phyloP scores from a whole-genome alignment of 2,329 filamentous ascomycete genomes.

The Drechslerella coelobrocha region DNA sequence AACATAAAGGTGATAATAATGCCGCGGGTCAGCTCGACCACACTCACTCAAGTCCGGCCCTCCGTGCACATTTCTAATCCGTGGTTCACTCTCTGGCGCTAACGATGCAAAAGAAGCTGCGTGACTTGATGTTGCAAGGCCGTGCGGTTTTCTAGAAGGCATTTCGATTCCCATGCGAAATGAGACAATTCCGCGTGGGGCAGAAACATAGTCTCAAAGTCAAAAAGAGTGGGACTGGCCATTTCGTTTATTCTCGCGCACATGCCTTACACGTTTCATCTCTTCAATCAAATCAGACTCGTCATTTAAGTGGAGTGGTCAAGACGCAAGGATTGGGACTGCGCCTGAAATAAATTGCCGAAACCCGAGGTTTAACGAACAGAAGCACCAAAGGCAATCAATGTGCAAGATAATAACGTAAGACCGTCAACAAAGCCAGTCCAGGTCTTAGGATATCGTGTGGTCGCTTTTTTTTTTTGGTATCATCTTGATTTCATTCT shows the following conservation, averaged over 20 bases:
- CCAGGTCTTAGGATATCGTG: too few species aligned
- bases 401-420: too few species aligned
- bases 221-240: not conserved
- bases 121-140: not conserved
- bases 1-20: constrained; percentile 2
- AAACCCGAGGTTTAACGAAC: not conserved
- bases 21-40: not conserved
- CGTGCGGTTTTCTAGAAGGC: constrained; percentile 3
- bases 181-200: constrained; percentile 40
- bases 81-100: not conserved
- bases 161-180: constrained; percentile 25
- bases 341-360: not conserved
- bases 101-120: not conserved
- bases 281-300: not conserved
- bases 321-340: not conserved
- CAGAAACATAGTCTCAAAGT: not conserved
- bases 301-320: not conserved
- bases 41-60: not conserved
- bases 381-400: too few species aligned
- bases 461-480: too few species aligned
- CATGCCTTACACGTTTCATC: not conserved
- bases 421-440: too few species aligned
- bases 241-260: not conserved
- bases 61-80: not conserved
- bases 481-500: too few species aligned